Base-by-base conservation (phyloP, 1,139 yeast genomes). In the Sugiyamaella novakii region DNA sequence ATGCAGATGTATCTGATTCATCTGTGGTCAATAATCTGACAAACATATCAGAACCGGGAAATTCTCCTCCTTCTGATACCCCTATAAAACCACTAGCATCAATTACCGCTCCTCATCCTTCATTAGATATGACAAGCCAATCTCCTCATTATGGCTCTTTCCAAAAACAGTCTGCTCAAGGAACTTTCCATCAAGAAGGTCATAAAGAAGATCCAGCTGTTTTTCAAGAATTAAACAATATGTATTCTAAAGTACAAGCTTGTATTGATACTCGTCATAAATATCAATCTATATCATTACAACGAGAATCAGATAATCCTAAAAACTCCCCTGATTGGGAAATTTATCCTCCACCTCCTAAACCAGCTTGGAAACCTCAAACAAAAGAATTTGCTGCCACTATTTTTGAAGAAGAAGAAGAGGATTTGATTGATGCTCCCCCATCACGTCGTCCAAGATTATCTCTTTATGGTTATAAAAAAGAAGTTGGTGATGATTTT, bases 291-390 rank as follows among this genome's bases (percentile, higher is more conserved):
- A 60, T 79, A 5, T 88, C 97, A 0, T 60, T 80, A 47, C 99
- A 94, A 70, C 73, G 81, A 43, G 87, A 84, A 43, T 66, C 70
- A 40, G 84, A 80, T 56, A 92, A 94, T 66, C 98, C 98, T 1
- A 89, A 89, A 65, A 91, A 92, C 66, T 70, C 67, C 38, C 65
- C 68, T 2, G 66, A 63, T 24, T 94, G 98, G 98, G 64, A 65
- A 12, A 82, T 94, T 44, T 91, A 91, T 64, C 99, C 99, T 0
- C 82, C 85, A 8, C 98, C 98, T 1, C 98, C 98, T 10, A 82
- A 82, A 54, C 97, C 98, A 1, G 82, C 94, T 22, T 92, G 95
- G 78, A 85, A 86, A 60, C 78, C 86, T 18, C 81, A 78, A 47
- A 78, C 79, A 14, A 73, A 86, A 69, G 80, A 83, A 72, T 66